phyloP scores from a whole-genome alignment of 176 grass and related monocot genomes.

The sorghum (Sorghum bicolor) region DNA sequence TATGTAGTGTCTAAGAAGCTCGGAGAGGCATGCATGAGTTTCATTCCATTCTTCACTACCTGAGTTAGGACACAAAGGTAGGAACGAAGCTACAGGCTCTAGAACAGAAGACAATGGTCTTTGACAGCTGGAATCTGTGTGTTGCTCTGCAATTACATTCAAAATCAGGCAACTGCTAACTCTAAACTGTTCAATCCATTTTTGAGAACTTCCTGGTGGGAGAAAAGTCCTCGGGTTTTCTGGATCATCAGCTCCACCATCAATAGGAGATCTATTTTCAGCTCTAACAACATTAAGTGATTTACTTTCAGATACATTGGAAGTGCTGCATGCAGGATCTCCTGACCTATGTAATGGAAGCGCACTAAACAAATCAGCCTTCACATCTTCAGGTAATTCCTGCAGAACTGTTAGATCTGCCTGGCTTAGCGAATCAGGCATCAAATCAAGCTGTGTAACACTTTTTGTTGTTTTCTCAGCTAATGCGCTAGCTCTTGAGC shows the following conservation, averaged over 20 bases:
- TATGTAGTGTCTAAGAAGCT: constrained; percentile 66
- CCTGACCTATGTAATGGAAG: constrained; percentile 59
- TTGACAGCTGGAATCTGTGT: constrained; percentile 26
- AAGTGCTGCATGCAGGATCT: constrained; percentile 31
- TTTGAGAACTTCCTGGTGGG: constrained; percentile 36
- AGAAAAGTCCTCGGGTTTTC: constrained; percentile 17
- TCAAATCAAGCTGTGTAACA: constrained; percentile 44
- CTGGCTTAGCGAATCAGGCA: constrained; percentile 80
- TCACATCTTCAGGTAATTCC: constrained; percentile 74
- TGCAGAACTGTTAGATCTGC: constrained; percentile 58
- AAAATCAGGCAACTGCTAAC: constrained; percentile 47
- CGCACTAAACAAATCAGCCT: constrained; percentile 50
- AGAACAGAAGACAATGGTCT: constrained; percentile 56
- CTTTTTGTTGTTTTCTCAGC: not conserved
- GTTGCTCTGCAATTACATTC: constrained; percentile 47
- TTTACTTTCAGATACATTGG: constrained; percentile 27
- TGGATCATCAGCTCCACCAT: constrained; percentile 27
- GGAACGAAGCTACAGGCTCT: constrained; percentile 40
- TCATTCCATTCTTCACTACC: constrained; percentile 59
- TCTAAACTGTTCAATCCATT: constrained; percentile 64
- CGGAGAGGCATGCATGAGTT: constrained; percentile 29
- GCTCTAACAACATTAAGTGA: not conserved
- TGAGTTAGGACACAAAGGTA: constrained; percentile 33
- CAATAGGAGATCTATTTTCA: constrained; percentile 21
- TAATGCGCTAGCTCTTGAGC: constrained; percentile 47